Evolutionary conservation across 495 filamentous ascomycete genomes (phyloP).

Genomic region (Jackrogersella minutella): DNA sequence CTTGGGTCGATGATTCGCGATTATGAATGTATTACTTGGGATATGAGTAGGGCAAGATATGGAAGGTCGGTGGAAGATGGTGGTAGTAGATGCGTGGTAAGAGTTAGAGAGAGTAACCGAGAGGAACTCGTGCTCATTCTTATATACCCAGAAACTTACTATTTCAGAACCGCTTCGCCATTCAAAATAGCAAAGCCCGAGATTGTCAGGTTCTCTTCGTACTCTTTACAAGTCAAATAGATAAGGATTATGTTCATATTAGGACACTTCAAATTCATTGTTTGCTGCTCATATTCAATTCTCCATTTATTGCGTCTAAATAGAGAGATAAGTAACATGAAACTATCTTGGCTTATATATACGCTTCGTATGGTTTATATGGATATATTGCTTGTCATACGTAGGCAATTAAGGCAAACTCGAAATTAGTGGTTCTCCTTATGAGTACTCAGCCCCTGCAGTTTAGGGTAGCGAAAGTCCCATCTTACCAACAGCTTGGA

Average conservation of each 20-base stretch:
- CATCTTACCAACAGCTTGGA: neutral
- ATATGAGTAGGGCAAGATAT: neutral
- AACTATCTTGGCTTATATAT: neutral
- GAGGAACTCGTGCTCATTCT: neutral
- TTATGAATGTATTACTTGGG: neutral
- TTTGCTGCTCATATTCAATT: neutral
- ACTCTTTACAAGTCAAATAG: neutral
- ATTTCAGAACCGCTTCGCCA: neutral
- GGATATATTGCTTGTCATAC: neutral
- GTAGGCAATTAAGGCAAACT: neutral
- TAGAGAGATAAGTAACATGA: neutral
- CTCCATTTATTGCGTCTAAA: neutral
- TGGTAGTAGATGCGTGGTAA: neutral
- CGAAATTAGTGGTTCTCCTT: neutral
- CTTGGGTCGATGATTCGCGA: neutral
- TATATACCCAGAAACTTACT: neutral
- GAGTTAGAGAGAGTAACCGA: neutral
- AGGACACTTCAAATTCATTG: neutral
- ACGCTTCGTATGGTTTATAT: neutral
- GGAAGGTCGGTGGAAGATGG: neutral
- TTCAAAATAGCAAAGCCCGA: neutral
- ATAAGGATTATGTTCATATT: neutral
- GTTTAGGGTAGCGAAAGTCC: too few relatives aligned
- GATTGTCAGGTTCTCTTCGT: neutral
- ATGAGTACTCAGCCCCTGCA: neutral